phyloP scores from a whole-genome alignment of 2,329 filamentous ascomycete species.

The Calycina herbarum region DNA sequence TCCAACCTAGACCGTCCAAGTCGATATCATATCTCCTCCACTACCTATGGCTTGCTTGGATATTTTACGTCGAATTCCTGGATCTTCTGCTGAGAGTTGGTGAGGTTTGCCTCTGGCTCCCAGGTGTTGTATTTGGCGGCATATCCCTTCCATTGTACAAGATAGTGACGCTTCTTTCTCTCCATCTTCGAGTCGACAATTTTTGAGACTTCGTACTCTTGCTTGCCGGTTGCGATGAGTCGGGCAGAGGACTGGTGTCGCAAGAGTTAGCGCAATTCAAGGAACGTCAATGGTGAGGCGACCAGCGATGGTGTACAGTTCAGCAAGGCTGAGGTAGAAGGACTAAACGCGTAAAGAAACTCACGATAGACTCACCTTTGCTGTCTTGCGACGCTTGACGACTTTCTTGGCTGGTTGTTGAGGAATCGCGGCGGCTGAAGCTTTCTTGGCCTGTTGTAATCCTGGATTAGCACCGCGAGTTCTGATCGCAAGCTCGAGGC shows the following conservation, averaged over 20 bases:
- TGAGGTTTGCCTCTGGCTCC: constrained; percentile 23
- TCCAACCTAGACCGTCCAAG: neutral
- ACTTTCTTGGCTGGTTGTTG: too few relatives aligned
- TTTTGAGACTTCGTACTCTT: constrained; percentile 22
- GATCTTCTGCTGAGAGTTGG: constrained; percentile 17
- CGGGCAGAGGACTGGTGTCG: neutral
- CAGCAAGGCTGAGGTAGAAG: neutral
- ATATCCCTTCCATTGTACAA: constrained; percentile 24
- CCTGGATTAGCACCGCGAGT: neutral
- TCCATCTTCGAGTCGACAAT: constrained; percentile 20
- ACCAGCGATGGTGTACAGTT: neutral
- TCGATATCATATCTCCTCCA: neutral
- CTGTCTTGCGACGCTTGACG: neutral
- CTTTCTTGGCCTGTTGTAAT: neutral
- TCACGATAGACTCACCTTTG: neutral
- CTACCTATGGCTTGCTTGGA: constrained; percentile 13
- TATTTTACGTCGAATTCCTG: constrained; percentile 13
- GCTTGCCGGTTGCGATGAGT: constrained; percentile 2
- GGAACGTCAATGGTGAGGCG: neutral
- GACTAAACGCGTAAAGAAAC: neutral
- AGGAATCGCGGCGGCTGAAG: neutral
- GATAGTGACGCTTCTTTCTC: constrained; percentile 13
- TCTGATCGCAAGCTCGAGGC: neutral
- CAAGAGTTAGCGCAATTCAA: neutral
- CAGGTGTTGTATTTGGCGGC: constrained; percentile 17